These are phyloP conservation scores for Vitis riparia DNA, from an alignment of 164 flowering plant species.

Conservation along the genomic window DNA sequence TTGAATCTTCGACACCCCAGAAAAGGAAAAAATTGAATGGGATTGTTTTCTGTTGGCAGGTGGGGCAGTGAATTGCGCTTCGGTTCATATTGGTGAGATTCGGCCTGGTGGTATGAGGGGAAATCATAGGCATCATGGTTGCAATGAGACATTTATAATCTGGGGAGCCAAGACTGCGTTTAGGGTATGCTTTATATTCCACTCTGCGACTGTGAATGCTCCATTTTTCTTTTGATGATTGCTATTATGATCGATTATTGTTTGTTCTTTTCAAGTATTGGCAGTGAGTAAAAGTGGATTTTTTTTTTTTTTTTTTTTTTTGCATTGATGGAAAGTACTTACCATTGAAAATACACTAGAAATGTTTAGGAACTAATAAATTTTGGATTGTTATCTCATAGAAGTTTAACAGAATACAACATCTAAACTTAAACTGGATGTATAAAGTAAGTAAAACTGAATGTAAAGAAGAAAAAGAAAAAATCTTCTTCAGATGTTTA, in stretches of 20 bases:
- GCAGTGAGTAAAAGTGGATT: too few species aligned
- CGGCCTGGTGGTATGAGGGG: constrained; percentile 78
- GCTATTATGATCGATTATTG: neutral
- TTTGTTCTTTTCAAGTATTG: neutral
- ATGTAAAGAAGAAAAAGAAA: too few species aligned
- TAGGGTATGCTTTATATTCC: constrained; percentile 46
- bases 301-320: too few species aligned
- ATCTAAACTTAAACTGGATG: too few species aligned
- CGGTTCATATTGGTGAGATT: constrained; percentile 80
- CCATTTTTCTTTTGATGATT: neutral
- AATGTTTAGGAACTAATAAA: too few species aligned
- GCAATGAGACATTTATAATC: constrained; percentile 88
- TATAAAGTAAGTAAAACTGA: too few species aligned
- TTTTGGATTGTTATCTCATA: too few species aligned
- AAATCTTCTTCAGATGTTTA: too few species aligned
- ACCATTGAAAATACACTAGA: too few species aligned
- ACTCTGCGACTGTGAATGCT: neutral
- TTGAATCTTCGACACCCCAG: neutral
- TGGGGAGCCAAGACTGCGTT: constrained; percentile 85
- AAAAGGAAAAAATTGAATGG: neutral
- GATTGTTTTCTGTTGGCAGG: constrained; percentile 34
- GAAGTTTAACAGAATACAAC: too few species aligned
- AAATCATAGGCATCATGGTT: constrained; percentile 83
- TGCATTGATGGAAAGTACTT: too few species aligned
- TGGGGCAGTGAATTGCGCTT: constrained; percentile 66